Evolutionary conservation across 2,329 filamentous ascomycete genomes (phyloP).

Genomic region (Cladosporium velox): DNA sequence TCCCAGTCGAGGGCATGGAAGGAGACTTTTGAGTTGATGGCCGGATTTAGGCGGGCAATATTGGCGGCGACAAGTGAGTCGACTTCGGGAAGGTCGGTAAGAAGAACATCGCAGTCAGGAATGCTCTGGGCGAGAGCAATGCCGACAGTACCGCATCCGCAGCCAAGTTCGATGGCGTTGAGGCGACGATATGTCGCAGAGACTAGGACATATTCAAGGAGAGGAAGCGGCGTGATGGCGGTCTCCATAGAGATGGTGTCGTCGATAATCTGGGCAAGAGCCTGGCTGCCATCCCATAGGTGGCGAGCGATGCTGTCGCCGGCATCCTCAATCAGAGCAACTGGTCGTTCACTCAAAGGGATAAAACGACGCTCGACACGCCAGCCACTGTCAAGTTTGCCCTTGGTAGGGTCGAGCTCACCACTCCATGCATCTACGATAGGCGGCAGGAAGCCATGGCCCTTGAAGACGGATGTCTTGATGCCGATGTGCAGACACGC

Average conservation of each 20-base stretch:
- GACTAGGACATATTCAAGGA: conserved; percentile 41
- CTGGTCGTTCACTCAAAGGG: conserved; percentile 41
- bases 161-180: conserved; percentile 64
- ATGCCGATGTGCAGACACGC: conserved; percentile 45
- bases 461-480: conserved; percentile 30
- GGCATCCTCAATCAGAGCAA: conserved; percentile 67
- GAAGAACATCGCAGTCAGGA: conserved; percentile 54
- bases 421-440: conserved; percentile 62
- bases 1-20: conserved; percentile 66
- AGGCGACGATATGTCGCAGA: conserved; percentile 46
- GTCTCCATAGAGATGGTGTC: conserved; percentile 41
- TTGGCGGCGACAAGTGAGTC: conserved; percentile 62
- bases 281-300: conserved; percentile 67
- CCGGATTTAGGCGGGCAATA: conserved; percentile 47
- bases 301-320: conserved; percentile 73
- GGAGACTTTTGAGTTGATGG: conserved; percentile 45
- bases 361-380: conserved; percentile 59
- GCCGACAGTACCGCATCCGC: conserved; percentile 69
- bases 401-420: conserved; percentile 43
- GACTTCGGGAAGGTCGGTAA: conserved; percentile 69
- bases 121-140: conserved; percentile 61
- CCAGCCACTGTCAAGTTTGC: conserved; percentile 48
- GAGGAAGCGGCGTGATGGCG: conserved; percentile 34
- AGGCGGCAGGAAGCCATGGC: conserved; percentile 37
- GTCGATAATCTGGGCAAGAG: conserved; percentile 57